Base-by-base conservation (phyloP, 345 rosid genomes). In the Gossypium anomalum region DNA sequence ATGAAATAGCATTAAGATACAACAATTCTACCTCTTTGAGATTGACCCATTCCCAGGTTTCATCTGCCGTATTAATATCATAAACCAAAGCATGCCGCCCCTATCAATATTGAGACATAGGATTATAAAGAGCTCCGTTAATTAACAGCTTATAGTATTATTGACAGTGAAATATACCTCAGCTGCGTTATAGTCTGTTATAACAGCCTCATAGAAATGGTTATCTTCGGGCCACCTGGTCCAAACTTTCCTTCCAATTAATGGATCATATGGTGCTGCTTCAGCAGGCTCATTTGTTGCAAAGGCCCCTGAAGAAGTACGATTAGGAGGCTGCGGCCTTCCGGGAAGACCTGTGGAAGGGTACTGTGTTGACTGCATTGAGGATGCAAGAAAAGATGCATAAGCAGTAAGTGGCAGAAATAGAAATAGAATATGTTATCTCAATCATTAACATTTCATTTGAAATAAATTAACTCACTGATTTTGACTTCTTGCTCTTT, bases 21-120 rank as follows among this genome's bases (percentile, higher is more conserved):
- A 22, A 56, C 16, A 53, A 70, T 66, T 64, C 79, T 88, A 93
- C 99, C 97, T 93, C 98, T 89, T 90, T 93, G 79, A 93, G 97
- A 86, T 95, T 86, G 79, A 95, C 98, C 98, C 97, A 93, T 81
- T 95, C 98, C 97, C 93, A 91, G 11, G 97, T 90, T 89, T 93
- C 97, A 77, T 85, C 78, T 22, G 79, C 82, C 12, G 98, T 85
- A 78, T 85, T 85, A 13, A 89, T 89, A 78, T 91, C 99, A 84
- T 95, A 95, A 76, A 95, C 94, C 87, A 95, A 85, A 79, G 90
- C 94, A 89, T 95, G 98, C 63, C 77, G 86, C 34, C 97, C 99
- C 98, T 95, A 78, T 75, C 43, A 83, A 84, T 52, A 53, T 59
- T 20, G 73, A 78, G 75, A 69, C 25, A 52, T 23, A 49, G 47